phyloP scores from a whole-genome alignment of 768 basidiomycete species.

The Collybia mongolica region DNA sequence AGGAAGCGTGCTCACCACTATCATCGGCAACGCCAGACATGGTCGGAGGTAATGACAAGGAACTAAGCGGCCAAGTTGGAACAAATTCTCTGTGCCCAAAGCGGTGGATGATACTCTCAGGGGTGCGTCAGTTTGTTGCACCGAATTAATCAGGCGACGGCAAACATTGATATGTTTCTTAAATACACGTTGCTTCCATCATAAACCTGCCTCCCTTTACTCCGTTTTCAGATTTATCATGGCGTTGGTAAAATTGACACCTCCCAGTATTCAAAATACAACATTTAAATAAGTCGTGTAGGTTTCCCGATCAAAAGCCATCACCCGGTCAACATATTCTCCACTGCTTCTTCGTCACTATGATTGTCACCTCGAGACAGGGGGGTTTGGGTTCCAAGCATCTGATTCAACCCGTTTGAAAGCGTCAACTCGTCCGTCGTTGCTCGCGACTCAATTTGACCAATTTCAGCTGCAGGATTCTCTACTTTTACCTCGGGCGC shows the following conservation, averaged over 20 bases:
- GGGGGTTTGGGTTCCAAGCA: background rate
- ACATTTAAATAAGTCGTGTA: no score
- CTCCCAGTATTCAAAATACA: no score
- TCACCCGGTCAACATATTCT: conserved; percentile 5
- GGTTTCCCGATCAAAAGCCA: background rate
- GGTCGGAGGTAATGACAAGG: conserved; percentile 24
- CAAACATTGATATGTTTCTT: no score
- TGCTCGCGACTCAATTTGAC: background rate
- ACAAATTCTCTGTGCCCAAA: conserved; percentile 6
- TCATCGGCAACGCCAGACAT: conserved; percentile 45
- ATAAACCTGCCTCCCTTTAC: background rate
- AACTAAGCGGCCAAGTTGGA: conserved; percentile 9
- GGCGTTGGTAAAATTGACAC: background rate
- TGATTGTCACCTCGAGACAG: background rate
- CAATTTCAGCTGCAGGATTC: conserved; percentile 6
- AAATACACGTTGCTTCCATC: background rate
- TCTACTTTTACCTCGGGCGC: conserved; percentile 11
- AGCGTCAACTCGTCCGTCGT: no score
- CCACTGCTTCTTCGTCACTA: conserved; percentile 10
- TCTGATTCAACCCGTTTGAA: no score
- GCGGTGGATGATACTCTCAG: conserved; percentile 10
- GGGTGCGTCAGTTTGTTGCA: background rate
- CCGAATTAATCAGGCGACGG: background rate
- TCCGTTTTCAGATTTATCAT: background rate
- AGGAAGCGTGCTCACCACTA: conserved; percentile 32